These are phyloP conservation scores for Parietichytrium sp. DNA, from an alignment of 108 stramenopile genomes.

Conservation along the genomic window DNA sequence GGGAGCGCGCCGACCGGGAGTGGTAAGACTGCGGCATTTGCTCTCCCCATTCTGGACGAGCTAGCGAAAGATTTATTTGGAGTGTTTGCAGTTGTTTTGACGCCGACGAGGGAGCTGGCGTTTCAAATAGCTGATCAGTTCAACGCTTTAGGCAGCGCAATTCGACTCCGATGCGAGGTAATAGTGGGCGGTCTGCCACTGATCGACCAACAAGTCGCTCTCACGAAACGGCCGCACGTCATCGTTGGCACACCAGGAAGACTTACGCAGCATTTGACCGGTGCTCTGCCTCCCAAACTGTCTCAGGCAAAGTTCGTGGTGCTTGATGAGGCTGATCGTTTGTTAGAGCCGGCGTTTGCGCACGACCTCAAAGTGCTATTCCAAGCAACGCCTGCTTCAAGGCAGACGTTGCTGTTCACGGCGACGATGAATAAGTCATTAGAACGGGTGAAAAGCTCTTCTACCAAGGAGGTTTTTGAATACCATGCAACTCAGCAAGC, in stretches of 20 bases:
- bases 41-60: constrained; percentile 59
- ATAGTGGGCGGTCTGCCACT: constrained; percentile 86
- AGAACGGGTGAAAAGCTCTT: not conserved
- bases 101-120: constrained; percentile 93
- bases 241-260: constrained; percentile 93
- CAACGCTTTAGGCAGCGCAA: constrained; percentile 73
- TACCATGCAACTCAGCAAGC: not conserved
- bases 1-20: constrained; percentile 64
- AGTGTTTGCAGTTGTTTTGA: constrained; percentile 82
- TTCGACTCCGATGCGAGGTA: constrained; percentile 71
- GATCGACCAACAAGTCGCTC: constrained; percentile 62
- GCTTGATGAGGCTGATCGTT: constrained; percentile 95
- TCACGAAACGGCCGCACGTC: constrained; percentile 75
- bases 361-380: constrained; percentile 81
- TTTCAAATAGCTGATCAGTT: constrained; percentile 93
- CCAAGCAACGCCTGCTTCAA: constrained; percentile 47
- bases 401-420: constrained; percentile 90
- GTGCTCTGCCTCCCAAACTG: constrained; percentile 69
- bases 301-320: constrained; percentile 72
- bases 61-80: constrained; percentile 68
- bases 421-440: constrained; percentile 68
- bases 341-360: constrained; percentile 78
- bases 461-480: not conserved
- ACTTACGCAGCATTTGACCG: constrained; percentile 72
- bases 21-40: constrained; percentile 66